These are phyloP conservation scores for Cyanodermella asteris DNA, from an alignment of 2,329 filamentous ascomycete species.

Conservation along the genomic window DNA sequence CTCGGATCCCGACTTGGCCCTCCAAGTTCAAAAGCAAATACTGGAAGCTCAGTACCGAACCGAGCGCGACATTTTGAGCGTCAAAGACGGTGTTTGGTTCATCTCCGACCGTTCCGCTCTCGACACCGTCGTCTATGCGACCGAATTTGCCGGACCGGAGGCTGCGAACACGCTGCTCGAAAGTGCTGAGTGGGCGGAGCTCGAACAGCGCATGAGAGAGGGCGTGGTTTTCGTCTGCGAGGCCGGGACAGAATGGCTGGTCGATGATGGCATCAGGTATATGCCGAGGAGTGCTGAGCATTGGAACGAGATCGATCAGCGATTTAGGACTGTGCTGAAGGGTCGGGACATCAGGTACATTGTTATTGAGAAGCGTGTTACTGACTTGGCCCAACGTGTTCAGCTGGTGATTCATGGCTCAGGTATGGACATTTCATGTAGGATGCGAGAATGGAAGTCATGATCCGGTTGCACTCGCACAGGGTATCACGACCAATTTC, in stretches of 20 bases:
- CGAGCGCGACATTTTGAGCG: conserved; percentile 9
- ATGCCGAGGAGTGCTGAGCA: conserved; percentile 12
- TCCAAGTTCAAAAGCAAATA: conserved; percentile 4
- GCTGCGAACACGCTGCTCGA: background rate
- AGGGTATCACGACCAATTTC: no score
- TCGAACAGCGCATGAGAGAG: conserved; percentile 15
- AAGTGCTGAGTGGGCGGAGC: conserved; percentile 10
- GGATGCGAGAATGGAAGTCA: no score
- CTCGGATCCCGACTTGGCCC: background rate
- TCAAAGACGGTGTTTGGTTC: no score
- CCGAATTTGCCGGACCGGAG: conserved; percentile 1
- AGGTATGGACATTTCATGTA: no score
- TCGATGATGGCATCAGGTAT: conserved; percentile 18
- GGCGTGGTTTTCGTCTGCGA: conserved; percentile 19
- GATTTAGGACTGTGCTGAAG: no score
- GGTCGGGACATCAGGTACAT: no score
- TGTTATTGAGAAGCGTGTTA: no score
- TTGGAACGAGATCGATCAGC: conserved; percentile 11
- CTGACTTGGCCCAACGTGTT: no score
- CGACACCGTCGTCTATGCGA: conserved; percentile 21
- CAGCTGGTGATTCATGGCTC: no score
- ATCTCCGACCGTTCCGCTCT: conserved; percentile 23
- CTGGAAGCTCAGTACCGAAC: conserved; percentile 15
- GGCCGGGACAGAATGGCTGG: conserved; percentile 15
- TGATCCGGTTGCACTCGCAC: no score